These are phyloP conservation scores for Podospora sp. DNA, from an alignment of 495 filamentous ascomycete genomes.

Conservation along the genomic window DNA sequence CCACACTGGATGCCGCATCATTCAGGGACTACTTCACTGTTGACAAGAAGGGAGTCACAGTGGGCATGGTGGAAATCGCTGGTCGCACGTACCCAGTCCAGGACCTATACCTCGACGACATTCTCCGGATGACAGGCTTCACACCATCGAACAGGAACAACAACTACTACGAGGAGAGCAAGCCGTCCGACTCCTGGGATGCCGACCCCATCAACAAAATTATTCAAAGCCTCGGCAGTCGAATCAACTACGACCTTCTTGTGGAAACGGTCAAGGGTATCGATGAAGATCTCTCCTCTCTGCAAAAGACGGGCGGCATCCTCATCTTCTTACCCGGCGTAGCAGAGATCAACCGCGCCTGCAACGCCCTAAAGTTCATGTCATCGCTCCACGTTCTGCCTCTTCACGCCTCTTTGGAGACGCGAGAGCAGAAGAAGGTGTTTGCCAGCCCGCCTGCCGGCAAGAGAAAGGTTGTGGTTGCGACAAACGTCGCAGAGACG, in stretches of 20 bases:
- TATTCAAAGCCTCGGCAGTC: slow-evolving; percentile 75
- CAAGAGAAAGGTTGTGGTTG: slow-evolving; percentile 86
- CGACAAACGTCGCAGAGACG: slow-evolving; percentile 96
- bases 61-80: slow-evolving; percentile 80
- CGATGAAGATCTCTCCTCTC: slow-evolving; percentile 65
- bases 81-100: slow-evolving; percentile 88
- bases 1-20: slow-evolving; percentile 86
- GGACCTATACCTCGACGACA: slow-evolving; percentile 89
- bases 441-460: slow-evolving; percentile 76
- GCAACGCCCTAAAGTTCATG: slow-evolving; percentile 68
- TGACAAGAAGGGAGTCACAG: slow-evolving; percentile 52
- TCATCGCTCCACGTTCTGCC: slow-evolving; percentile 79
- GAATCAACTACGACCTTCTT: slow-evolving; percentile 92
- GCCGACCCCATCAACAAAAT: slow-evolving; percentile 60
- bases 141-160: slow-evolving; percentile 43
- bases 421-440: slow-evolving; percentile 82
- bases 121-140: slow-evolving; percentile 79
- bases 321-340: slow-evolving; percentile 88
- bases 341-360: slow-evolving; percentile 82
- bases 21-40: slow-evolving; percentile 84
- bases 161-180: slow-evolving; percentile 41
- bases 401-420: slow-evolving; percentile 87
- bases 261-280: slow-evolving; percentile 76
- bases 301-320: slow-evolving; percentile 74
- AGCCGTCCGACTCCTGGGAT: slow-evolving; percentile 33